Base-by-base conservation (phyloP, 140 eudicot genomes). In the Cichorium intybus region DNA sequence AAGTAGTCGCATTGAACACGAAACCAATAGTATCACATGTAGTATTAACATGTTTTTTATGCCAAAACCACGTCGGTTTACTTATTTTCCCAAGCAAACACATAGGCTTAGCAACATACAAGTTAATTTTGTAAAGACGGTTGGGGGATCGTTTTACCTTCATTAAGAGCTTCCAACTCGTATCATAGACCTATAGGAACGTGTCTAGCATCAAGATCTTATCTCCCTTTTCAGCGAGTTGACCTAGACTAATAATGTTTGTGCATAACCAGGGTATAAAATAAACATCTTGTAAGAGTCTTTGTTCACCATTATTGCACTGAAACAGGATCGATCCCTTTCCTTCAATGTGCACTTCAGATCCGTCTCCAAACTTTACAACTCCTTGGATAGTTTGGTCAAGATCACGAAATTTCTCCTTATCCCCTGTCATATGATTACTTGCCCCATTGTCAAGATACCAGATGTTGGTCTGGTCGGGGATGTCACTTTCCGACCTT, bases 1-100 rank as follows among this genome's bases (percentile, higher is more conserved):
- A 23, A 71, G 52, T 56, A 64, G 47, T 66, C 49, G 57, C 28
- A 62, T 55, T 74, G 61, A 58, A 71, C 12, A 62, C 60, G n/a
- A 69, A 60, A 60, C 52, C 71, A 43, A 10, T 21, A 52, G 41
- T 54, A 60, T 58, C 52, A 56, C 20, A 29, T 39, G 29, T 54
- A 55, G 27, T 7, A 69, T 46, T 37, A 70, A 48, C 63, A 64
- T 22, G 29, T 18, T 53, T 37, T 28, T n/a, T n/a, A 15, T 50
- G 56, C 56, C 56, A 50, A 4, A 50, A 8, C 56, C 56, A 50
- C 27, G 11, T 10, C 7, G 10, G 14, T 4, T 50, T 28, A 5
- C 4, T 4, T 4, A 21, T 21, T 21, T 21, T 4, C 7, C 24
- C 56, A 20, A 50, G 4, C 3, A 50, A 10, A 28, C 57, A 51